These are phyloP conservation scores for Coprinopsis strossmayeri DNA, from an alignment of 768 basidiomycete genomes.

Conservation along the genomic window DNA sequence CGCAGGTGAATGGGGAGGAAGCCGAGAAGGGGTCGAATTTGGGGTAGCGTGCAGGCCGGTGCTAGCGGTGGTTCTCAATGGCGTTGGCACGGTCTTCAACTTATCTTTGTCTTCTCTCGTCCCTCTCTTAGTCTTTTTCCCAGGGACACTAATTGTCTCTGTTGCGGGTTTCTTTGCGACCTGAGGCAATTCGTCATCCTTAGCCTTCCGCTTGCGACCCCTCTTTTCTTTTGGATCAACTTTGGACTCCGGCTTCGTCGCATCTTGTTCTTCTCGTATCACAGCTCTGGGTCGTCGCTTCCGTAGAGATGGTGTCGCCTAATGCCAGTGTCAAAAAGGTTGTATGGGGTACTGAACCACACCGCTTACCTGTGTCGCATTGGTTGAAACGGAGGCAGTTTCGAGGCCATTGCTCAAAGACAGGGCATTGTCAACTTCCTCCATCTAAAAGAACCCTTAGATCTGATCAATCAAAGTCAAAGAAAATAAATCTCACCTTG, in stretches of 20 bases:
- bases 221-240: conserved; percentile 28
- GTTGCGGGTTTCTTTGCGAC: conserved; percentile 4
- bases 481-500: conserved; percentile 21
- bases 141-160: not conserved
- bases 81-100: conserved; percentile 25
- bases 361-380: conserved; percentile 18
- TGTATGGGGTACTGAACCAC: not conserved
- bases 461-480: not conserved
- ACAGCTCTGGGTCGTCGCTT: conserved; percentile 7
- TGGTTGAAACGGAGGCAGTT: conserved; percentile 15
- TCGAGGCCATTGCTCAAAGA: conserved; percentile 10
- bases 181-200: conserved; percentile 30
- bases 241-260: conserved; percentile 9
- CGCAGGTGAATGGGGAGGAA: conserved; percentile 22
- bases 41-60: conserved; percentile 10
- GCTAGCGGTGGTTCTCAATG: conserved; percentile 18
- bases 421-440: conserved; percentile 27
- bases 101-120: conserved; percentile 12
- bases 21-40: conserved; percentile 15
- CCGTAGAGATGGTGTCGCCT: not conserved
- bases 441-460: conserved; percentile 20
- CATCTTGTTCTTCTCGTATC: conserved; percentile 16
- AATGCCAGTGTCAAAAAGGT: not conserved
- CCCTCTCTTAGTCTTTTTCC: conserved; percentile 2
- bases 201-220: conserved; percentile 36